Percentiles rank a stretch among this genome's conserved stretches.
Evolutionary conservation across 2,329 filamentous ascomycete genomes (phyloP).

Genomic region (Verticillium nonalfalfae): DNA sequence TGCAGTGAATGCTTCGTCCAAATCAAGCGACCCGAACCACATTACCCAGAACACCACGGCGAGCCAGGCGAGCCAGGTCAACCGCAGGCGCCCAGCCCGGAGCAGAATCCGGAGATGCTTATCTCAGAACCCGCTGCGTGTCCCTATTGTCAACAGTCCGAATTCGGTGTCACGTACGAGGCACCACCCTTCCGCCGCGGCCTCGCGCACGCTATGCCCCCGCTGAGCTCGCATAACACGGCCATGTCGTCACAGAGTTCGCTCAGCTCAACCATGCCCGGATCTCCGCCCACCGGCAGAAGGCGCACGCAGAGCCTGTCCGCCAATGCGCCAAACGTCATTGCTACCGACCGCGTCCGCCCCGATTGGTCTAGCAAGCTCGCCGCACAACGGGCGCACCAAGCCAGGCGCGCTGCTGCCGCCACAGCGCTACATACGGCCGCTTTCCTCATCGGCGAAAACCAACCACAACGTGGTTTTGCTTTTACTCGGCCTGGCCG

Average conservation of each 20-base stretch:
- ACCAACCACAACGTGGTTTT: conserved; percentile 45
- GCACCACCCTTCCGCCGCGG: conserved; percentile 84
- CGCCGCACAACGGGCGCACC: conserved; percentile 75
- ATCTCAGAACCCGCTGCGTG: conserved; percentile 89
- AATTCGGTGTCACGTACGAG: conserved; percentile 95
- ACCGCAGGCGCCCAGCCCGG: conserved; percentile 25
- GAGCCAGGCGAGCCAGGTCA: conserved; percentile 21
- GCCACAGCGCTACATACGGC: conserved; percentile 93
- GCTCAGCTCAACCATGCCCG: conserved; percentile 52
- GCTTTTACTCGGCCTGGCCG: conserved; percentile 33
- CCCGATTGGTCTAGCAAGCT: conserved; percentile 94
- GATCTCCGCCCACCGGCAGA: conserved; percentile 28
- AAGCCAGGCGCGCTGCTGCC: conserved; percentile 79
- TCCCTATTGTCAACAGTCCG: conserved; percentile 89
- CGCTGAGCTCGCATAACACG: conserved; percentile 47
- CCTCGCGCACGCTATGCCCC: conserved; percentile 56
- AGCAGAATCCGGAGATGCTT: conserved; percentile 54
- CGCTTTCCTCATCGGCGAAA: conserved; percentile 78
- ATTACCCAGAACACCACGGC: conserved; percentile 74
- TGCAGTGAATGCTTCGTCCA: conserved; percentile 99
- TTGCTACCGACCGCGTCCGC: conserved; percentile 86
- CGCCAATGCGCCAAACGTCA: conserved; percentile 75
- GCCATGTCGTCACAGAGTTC: conserved; percentile 87
- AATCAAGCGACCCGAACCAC: conserved; percentile 90
- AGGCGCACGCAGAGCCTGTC: conserved; percentile 59